These are phyloP conservation scores for Globisporangium radiosum DNA, from an alignment of 352 stramenopile genomes.

Conservation along the genomic window DNA sequence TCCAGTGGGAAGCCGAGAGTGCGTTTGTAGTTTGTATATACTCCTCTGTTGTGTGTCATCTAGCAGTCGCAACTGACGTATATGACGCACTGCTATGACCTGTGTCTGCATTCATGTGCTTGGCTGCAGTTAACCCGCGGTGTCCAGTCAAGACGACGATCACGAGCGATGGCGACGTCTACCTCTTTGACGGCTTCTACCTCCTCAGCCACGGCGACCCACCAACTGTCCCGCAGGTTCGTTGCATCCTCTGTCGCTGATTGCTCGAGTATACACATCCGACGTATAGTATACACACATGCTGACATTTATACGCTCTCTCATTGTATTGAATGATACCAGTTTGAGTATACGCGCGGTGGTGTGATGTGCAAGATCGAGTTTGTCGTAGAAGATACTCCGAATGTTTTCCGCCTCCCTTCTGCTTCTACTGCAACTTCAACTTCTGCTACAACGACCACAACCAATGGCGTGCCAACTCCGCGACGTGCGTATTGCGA, in stretches of 20 bases:
- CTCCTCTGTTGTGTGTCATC: not conserved
- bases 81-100: too few relatives aligned
- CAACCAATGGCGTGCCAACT: conserved; percentile 20
- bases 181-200: conserved; percentile 85
- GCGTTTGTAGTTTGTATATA: conserved; percentile 6
- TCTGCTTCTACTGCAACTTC: conserved; percentile 14
- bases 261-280: not conserved
- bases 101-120: not conserved
- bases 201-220: conserved; percentile 64
- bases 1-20: conserved; percentile 82
- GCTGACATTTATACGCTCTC: not conserved
- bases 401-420: conserved; percentile 28
- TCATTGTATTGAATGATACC: not conserved
- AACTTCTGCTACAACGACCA: not conserved
- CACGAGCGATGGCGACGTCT: conserved; percentile 47
- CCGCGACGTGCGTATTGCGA: conserved; percentile 25
- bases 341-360: conserved; percentile 82
- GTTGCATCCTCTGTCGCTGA: not conserved
- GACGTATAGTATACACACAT: not conserved
- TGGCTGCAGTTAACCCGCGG: conserved; percentile 58
- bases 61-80: not conserved
- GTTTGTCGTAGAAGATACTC: conserved; percentile 60
- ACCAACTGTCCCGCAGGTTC: conserved; percentile 50
- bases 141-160: conserved; percentile 68
- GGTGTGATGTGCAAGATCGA: conserved; percentile 74